Percentiles rank a stretch among this genome's conserved stretches.
These are phyloP conservation scores for Trametes versicolor DNA, from an alignment of 1,284 basidiomycete species.

Conservation along the genomic window DNA sequence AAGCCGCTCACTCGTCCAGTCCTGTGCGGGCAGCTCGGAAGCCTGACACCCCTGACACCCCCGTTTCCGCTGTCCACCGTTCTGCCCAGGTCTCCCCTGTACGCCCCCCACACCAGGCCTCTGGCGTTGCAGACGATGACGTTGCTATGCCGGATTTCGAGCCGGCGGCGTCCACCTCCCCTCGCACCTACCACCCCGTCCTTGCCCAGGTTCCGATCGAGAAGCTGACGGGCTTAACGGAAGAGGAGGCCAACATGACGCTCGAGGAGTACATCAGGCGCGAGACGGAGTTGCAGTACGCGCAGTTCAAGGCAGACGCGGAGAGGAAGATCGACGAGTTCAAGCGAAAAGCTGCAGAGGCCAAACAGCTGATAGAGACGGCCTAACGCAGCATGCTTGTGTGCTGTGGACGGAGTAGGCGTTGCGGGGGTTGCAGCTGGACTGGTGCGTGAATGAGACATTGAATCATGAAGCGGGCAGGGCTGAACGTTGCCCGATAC, in stretches of 20 bases:
- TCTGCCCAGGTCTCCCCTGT: constrained; percentile 25
- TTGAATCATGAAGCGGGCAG: background rate
- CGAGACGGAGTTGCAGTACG: constrained; percentile 72
- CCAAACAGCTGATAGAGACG: constrained; percentile 57
- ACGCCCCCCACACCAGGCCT: background rate
- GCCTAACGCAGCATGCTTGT: constrained; percentile 22
- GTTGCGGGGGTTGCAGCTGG: constrained; percentile 19
- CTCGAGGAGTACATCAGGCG: constrained; percentile 81
- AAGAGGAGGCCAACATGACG: constrained; percentile 75
- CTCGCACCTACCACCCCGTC: constrained; percentile 32
- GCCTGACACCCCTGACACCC: constrained; percentile 15
- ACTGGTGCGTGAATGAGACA: constrained; percentile 24
- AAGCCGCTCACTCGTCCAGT: constrained; percentile 4
- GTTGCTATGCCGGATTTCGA: background rate
- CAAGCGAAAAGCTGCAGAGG: constrained; percentile 65
- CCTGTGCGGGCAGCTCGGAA: background rate
- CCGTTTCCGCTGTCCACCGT: constrained; percentile 28
- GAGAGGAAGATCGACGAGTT: constrained; percentile 67
- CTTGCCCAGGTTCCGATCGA: constrained; percentile 40
- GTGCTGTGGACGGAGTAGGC: background rate
- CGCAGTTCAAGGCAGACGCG: constrained; percentile 69
- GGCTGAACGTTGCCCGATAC: constrained; percentile 1
- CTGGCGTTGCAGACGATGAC: background rate
- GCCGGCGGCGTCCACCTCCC: constrained; percentile 2
- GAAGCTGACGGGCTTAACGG: constrained; percentile 53